Evolutionary conservation across 1,284 basidiomycete species (phyloP).

Genomic region (Rhodotorula mucilaginosa): DNA sequence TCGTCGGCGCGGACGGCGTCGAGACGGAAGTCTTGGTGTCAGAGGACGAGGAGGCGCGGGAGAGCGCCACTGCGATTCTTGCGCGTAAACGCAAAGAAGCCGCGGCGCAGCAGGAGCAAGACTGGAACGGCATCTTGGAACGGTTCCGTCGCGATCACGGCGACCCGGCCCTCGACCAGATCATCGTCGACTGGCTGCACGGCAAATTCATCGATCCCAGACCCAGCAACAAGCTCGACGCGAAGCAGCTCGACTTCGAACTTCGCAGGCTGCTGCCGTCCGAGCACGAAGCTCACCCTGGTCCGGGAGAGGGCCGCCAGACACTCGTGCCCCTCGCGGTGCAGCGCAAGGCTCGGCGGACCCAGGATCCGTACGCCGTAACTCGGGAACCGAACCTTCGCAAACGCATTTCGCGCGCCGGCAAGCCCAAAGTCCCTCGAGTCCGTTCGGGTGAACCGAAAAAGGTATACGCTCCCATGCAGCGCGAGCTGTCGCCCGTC

Average conservation of each 20-base stretch:
- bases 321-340: not conserved
- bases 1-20: not conserved
- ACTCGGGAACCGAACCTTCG: conserved; percentile 12
- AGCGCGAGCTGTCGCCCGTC: not conserved
- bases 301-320: not conserved
- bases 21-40: not conserved
- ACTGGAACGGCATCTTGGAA: conserved; percentile 62
- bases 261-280: conserved; percentile 25
- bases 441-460: not conserved
- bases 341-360: conserved; percentile 6
- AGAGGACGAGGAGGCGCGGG: not conserved
- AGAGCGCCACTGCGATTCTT: conserved; percentile 24
- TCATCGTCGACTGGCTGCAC: conserved; percentile 26
- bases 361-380: conserved; percentile 1
- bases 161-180: conserved; percentile 9
- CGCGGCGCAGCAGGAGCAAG: conserved; percentile 54
- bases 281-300: not conserved
- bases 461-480: not conserved
- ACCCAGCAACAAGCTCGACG: conserved; percentile 20
- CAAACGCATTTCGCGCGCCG: conserved; percentile 8
- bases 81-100: conserved; percentile 50
- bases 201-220: conserved; percentile 25
- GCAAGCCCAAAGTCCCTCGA: not conserved
- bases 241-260: conserved; percentile 28
- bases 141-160: conserved; percentile 56